Conservation (phyloP, 2,329 filamentous ascomycete species). For the Aspergillus viridinutans region DNA sequence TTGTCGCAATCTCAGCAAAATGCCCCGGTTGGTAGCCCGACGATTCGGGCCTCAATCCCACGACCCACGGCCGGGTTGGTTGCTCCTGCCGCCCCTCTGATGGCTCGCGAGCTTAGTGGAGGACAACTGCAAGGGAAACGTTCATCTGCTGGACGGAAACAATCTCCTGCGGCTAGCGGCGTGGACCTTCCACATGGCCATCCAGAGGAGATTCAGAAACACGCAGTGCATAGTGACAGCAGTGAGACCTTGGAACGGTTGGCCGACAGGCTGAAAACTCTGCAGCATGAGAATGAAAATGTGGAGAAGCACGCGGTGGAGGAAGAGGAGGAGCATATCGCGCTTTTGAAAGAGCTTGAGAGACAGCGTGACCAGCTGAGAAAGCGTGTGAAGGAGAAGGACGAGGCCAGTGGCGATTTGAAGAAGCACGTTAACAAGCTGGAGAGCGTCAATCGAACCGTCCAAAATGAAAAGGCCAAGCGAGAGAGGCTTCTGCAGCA, state of each 20-base stretch:
- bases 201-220: constrained; percentile 36
- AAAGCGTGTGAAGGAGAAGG: constrained; percentile 78
- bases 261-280: constrained; percentile 72
- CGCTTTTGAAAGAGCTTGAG: constrained; percentile 63
- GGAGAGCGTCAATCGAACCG: constrained; percentile 74
- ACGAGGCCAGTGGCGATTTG: constrained; percentile 80
- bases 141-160: constrained; percentile 67
- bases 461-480: constrained; percentile 72
- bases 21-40: constrained; percentile 30
- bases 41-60: constrained; percentile 52
- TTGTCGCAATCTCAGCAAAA: constrained; percentile 33
- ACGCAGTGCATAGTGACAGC: constrained; percentile 47
- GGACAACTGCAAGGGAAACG: constrained; percentile 54
- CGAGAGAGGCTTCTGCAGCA: constrained; percentile 64
- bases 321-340: constrained; percentile 67
- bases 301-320: constrained; percentile 61
- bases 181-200: constrained; percentile 38
- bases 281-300: constrained; percentile 80
- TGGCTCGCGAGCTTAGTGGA: constrained; percentile 63
- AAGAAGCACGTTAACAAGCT: constrained; percentile 75
- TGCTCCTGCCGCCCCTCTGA: constrained; percentile 57
- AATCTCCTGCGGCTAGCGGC: constrained; percentile 63
- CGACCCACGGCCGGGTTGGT: constrained; percentile 52
- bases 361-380: constrained; percentile 76
- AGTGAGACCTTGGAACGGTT: constrained; percentile 70